phyloP scores from a whole-genome alignment of 2,329 filamentous ascomycete genomes.

The Allantophomopsis cytisporea region DNA sequence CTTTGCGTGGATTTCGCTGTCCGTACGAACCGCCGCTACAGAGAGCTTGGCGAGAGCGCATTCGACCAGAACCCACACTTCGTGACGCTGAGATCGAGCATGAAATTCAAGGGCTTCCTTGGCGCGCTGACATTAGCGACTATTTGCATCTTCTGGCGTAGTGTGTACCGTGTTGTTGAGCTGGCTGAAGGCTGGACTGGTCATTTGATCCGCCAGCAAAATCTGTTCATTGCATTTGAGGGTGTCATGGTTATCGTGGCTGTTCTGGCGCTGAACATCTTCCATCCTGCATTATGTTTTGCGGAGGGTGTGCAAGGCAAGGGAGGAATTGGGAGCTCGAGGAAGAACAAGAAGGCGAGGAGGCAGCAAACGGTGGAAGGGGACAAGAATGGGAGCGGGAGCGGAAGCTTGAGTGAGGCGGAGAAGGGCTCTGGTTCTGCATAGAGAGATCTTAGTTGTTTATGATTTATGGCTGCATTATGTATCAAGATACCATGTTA shows the following conservation, averaged over 20 bases:
- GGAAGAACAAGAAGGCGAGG: slow-evolving; percentile 1
- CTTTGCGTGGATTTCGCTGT: slow-evolving; percentile 35
- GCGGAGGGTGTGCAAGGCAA: slow-evolving; percentile 2
- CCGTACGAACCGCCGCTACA: slow-evolving; percentile 21
- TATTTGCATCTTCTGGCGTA: slow-evolving; percentile 49
- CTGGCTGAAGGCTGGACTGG: slow-evolving; percentile 50
- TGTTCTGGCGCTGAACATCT: slow-evolving; percentile 27
- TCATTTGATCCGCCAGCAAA: slow-evolving; percentile 31
- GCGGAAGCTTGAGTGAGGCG: not conserved
- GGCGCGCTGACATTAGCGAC: slow-evolving; percentile 40
- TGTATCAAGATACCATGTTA: too few species aligned
- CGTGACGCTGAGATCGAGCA: slow-evolving; percentile 23
- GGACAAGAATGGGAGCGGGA: not conserved
- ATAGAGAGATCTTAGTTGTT: too few species aligned
- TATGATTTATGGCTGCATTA: too few species aligned
- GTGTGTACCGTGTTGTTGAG: slow-evolving; percentile 53
- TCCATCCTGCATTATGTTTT: slow-evolving; percentile 22
- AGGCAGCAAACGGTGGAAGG: not conserved
- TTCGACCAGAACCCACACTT: slow-evolving; percentile 24
- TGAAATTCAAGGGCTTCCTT: slow-evolving; percentile 38
- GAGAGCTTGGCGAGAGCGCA: slow-evolving; percentile 18
- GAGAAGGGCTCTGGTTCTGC: not conserved
- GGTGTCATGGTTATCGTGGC: slow-evolving; percentile 17
- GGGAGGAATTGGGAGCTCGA: slow-evolving; percentile 2
- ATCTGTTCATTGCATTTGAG: slow-evolving; percentile 1